Base-by-base conservation (phyloP, 176 grass and related monocot genomes). In the Hsuehochloa calcarea region DNA sequence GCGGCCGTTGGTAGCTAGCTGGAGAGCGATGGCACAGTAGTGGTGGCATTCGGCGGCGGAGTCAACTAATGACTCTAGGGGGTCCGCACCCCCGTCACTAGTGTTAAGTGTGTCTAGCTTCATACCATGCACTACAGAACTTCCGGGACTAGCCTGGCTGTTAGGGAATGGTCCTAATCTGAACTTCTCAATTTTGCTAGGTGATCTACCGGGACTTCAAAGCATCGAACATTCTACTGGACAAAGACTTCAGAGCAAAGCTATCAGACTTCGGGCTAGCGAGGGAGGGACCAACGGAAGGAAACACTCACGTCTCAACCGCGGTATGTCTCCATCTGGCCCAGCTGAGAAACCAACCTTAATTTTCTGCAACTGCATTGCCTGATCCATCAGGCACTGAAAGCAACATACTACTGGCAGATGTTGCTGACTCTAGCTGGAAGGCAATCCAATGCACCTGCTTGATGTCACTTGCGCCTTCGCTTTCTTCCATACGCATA, bases 201-300 rank as follows among this genome's bases (percentile, higher is more conserved):
- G 96, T 98, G 27, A 98, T 98, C 83, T 95, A 95, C 89, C 80
- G 96, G 34, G 96, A 98, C 87, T 98, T 98, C 81, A 98, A 98
- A 85, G 84, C 96, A 6, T 98, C 96, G 19, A 98, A 98, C 84
- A 72, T 98, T 67, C 62, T 98, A 50, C 69, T 98, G 77, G 93
- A 98, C 51, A 93, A 91, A 74, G 91, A 98, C 29, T 98, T 98
- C 76, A 81, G 74, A 68, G 89, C 93, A 25, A 98, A 84, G 70
- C 66, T 98, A 45, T 98, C 96, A 5, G 96, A 98, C 65, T 98
- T 98, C 23, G 96, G 96, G 56, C 77, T 95, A 7, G 96, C 93
- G 40, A 91, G 96, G 72, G 96, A 98, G 54, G 96, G 96, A 9
- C 96, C 96, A 20, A 90, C 86, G 9, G 96, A 79, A 23, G 89